Evolutionary conservation across 495 filamentous ascomycete species (phyloP).

Genomic region (Podospora pseudopauciseta): DNA sequence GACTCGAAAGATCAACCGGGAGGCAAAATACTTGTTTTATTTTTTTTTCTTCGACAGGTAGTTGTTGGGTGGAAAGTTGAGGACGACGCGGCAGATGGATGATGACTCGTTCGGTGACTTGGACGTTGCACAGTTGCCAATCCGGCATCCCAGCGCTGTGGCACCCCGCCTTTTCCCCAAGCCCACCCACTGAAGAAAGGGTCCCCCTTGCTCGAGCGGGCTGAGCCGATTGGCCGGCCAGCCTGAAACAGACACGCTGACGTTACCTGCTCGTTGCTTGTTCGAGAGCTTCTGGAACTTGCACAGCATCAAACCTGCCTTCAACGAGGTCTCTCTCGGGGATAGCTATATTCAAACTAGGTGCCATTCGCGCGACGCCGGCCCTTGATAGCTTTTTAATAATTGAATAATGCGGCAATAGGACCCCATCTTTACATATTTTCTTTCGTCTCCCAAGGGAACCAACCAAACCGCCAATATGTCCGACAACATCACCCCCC

Average conservation of each 20-base stretch:
- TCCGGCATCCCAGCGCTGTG: constrained; percentile 1
- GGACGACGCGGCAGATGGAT: neutral
- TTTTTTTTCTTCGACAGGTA: neutral
- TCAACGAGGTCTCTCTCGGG: neutral
- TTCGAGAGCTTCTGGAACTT: neutral
- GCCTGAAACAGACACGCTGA: constrained; percentile 1
- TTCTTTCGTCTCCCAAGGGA: neutral
- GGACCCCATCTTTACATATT: neutral
- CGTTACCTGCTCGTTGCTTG: neutral
- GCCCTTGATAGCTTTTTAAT: neutral
- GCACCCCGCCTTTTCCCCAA: neutral
- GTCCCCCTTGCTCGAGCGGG: constrained; percentile 13
- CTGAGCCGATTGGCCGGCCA: constrained; percentile 23
- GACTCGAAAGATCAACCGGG: neutral
- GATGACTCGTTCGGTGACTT: constrained; percentile 24
- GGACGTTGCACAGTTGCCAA: neutral
- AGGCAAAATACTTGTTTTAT: neutral
- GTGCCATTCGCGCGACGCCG: too few species aligned
- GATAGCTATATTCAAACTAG: neutral
- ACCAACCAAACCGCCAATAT: constrained; percentile 35
- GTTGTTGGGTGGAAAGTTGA: neutral
- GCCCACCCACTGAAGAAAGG: neutral
- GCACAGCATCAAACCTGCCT: neutral
- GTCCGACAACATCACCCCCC: constrained; percentile 57
- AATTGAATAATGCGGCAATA: neutral